Conservation (phyloP, 768 basidiomycete species). For the Hericium rajendrae region DNA sequence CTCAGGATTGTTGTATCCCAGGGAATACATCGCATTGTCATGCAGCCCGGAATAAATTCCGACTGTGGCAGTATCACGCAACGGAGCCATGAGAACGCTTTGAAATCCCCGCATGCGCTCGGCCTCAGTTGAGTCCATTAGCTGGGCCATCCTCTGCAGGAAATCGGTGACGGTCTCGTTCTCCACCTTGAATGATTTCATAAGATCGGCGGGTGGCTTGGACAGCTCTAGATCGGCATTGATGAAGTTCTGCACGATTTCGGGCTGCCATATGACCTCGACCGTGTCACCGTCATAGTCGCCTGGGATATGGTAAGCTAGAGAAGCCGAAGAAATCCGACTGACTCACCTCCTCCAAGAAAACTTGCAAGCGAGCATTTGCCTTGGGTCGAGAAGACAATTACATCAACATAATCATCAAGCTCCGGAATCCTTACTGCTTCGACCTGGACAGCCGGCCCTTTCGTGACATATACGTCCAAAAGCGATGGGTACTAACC, state of each 20-base stretch:
- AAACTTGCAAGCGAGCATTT: slow-evolving; percentile 48
- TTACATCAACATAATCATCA: slow-evolving; percentile 43
- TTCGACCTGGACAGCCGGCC: slow-evolving; percentile 30
- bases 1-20: slow-evolving; percentile 39
- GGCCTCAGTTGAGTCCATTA: neutral
- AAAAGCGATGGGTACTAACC: slow-evolving; percentile 23
- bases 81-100: slow-evolving; percentile 37
- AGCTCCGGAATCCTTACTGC: slow-evolving; percentile 46
- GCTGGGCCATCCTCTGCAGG: neutral
- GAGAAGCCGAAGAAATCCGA: neutral
- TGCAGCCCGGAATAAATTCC: slow-evolving; percentile 47
- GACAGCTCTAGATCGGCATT: slow-evolving; percentile 42
- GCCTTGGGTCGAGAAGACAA: slow-evolving; percentile 30
- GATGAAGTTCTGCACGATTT: slow-evolving; percentile 44
- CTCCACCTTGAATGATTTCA: slow-evolving; percentile 30
- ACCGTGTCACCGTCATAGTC: slow-evolving; percentile 68
- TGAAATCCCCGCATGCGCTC: slow-evolving; percentile 34
- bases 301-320: slow-evolving; percentile 25
- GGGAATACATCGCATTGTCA: slow-evolving; percentile 40
- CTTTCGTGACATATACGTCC: neutral
- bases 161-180: slow-evolving; percentile 29
- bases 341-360: slow-evolving; percentile 46
- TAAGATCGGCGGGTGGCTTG: slow-evolving; percentile 36
- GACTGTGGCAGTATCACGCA: slow-evolving; percentile 35
- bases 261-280: slow-evolving; percentile 46